Evolutionary conservation across 345 rosid genomes (phyloP).

Genomic region (Eucalyptus dawsonii): DNA sequence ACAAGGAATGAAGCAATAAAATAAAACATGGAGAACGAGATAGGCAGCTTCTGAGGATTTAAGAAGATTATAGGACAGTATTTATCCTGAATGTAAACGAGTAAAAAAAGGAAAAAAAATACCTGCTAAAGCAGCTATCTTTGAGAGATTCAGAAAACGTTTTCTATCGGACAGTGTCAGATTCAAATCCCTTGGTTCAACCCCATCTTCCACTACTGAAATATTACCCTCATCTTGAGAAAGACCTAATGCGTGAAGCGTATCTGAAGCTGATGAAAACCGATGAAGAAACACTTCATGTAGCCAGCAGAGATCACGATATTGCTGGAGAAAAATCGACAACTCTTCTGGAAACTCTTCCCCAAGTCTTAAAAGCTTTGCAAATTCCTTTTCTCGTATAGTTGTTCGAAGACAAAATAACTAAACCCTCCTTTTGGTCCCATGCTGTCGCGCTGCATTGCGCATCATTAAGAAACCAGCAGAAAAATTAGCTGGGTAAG

Average conservation of each 20-base stretch:
- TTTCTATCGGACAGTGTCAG: conserved; percentile 59
- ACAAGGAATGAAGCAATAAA: neutral
- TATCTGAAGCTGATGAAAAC: conserved; percentile 78
- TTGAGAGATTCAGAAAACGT: conserved; percentile 71
- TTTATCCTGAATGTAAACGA: neutral
- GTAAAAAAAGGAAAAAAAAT: neutral
- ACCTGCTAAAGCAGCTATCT: conserved; percentile 86
- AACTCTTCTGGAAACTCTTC: conserved; percentile 89
- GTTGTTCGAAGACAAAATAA: conserved; percentile 74
- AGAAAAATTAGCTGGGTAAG: neutral
- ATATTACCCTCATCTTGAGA: conserved; percentile 39
- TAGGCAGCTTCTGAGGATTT: neutral
- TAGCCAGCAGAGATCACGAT: conserved; percentile 64
- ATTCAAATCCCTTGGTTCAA: conserved; percentile 5
- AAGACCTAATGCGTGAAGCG: conserved; percentile 71
- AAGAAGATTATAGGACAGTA: neutral
- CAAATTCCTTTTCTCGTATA: conserved; percentile 51
- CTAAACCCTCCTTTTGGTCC: conserved; percentile 94
- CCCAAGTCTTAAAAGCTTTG: conserved; percentile 84
- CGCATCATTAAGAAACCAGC: neutral
- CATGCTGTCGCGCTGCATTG: conserved; percentile 68
- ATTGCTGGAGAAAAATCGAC: conserved; percentile 54
- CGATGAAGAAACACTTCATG: conserved; percentile 83
- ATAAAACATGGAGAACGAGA: neutral
- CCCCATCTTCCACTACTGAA: conserved; percentile 31